Evolutionary conservation across 202 grass and related monocot genomes (phyloP).

Genomic region (Alloteropsis angusta): DNA sequence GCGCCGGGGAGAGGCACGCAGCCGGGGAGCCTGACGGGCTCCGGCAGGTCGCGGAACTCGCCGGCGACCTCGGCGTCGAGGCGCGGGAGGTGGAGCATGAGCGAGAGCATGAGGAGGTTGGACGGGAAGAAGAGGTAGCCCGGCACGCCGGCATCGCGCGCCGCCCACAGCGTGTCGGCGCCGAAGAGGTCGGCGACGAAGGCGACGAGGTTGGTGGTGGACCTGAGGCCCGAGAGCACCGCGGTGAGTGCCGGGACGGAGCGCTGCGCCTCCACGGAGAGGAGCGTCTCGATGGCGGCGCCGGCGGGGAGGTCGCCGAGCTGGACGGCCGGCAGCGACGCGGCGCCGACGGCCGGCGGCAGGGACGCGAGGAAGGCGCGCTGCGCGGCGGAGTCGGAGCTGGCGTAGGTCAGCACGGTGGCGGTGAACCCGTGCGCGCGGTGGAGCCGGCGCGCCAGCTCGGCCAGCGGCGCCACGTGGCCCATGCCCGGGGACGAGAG

Average conservation of each 20-base stretch:
- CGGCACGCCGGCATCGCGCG: conserved; percentile 22
- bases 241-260: conserved; percentile 23
- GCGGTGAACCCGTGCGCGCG: conserved; percentile 24
- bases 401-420: conserved; percentile 38
- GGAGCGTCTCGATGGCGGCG: conserved; percentile 30
- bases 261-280: conserved; percentile 25
- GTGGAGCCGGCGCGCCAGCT: conserved; percentile 34
- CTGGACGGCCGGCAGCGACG: conserved; percentile 3
- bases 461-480: conserved; percentile 38
- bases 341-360: not conserved
- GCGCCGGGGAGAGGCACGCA: conserved; percentile 20
- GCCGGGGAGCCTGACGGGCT: conserved; percentile 25
- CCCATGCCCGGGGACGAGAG: conserved; percentile 40
- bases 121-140: conserved; percentile 45
- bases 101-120: conserved; percentile 21
- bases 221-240: not conserved
- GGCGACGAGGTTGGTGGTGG: conserved; percentile 15
- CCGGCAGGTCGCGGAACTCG: conserved; percentile 33
- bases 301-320: conserved; percentile 26
- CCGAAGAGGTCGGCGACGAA: conserved; percentile 39
- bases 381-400: conserved; percentile 24
- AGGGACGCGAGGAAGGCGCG: conserved; percentile 25
- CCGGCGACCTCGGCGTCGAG: conserved; percentile 15
- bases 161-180: conserved; percentile 25
- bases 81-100: conserved; percentile 32